These are phyloP conservation scores for Acacia crassicarpa DNA, from an alignment of 306 rosid species.

Conservation along the genomic window DNA sequence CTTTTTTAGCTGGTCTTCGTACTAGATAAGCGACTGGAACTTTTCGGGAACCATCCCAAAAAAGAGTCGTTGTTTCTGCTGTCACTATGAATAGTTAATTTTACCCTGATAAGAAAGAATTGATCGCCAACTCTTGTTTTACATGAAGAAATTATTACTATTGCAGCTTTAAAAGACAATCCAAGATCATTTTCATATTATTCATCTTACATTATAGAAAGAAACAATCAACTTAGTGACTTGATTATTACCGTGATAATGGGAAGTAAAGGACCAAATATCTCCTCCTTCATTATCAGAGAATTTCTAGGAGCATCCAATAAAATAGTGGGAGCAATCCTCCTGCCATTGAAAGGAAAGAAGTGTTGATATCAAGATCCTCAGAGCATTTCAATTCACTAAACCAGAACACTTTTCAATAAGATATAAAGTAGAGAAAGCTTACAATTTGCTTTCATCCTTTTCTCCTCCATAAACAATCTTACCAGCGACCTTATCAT, in stretches of 20 bases:
- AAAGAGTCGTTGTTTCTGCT: no score
- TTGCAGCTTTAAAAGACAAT: no score
- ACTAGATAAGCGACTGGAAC: no score
- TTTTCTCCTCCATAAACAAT: slow-evolving; percentile 81
- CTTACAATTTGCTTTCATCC: slow-evolving; percentile 81
- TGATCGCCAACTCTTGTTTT: no score
- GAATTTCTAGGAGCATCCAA: slow-evolving; percentile 83
- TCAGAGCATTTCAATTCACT: slow-evolving; percentile 8
- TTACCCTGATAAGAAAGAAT: no score
- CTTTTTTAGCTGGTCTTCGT: background rate
- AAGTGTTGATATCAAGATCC: slow-evolving; percentile 23
- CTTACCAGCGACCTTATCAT: slow-evolving; percentile 87
- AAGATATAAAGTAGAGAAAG: slow-evolving; percentile 26
- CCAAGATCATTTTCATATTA: background rate
- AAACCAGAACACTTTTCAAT: slow-evolving; percentile 18
- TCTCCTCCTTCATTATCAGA: slow-evolving; percentile 83
- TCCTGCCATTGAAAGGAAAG: slow-evolving; percentile 49
- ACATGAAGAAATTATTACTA: no score
- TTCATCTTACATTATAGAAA: background rate
- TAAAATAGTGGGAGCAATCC: slow-evolving; percentile 87
- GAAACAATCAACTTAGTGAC: slow-evolving; percentile 1
- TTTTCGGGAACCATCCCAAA: no score
- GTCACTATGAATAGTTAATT: no score
- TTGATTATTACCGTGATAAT: slow-evolving; percentile 69
- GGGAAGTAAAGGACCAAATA: slow-evolving; percentile 97